Evolutionary conservation across 192 early-diverging fungal species (phyloP).

Genomic region (Haplosporangium gracile): DNA sequence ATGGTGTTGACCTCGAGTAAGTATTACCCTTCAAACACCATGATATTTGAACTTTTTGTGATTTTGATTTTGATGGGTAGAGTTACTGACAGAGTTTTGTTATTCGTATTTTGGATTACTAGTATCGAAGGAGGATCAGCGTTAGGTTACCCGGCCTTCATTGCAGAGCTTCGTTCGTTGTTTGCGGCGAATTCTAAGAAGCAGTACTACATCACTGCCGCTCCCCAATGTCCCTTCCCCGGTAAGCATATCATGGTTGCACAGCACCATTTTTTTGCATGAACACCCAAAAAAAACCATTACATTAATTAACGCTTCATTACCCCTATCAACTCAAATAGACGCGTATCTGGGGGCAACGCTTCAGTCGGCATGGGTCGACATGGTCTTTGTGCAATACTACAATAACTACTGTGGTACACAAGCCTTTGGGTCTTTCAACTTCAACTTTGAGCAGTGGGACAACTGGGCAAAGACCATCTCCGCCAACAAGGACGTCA

Average conservation of each 20-base stretch:
- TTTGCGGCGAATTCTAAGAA: conserved; percentile 61
- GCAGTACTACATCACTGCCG: conserved; percentile 73
- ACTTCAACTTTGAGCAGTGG: conserved; percentile 85
- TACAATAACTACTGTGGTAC: conserved; percentile 86
- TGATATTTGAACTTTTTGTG: no score
- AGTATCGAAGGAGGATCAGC: conserved; percentile 78
- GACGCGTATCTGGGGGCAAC: conserved; percentile 72
- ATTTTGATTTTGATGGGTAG: neutral
- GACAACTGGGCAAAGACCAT: conserved; percentile 72
- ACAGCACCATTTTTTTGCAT: neutral
- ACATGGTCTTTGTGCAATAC: conserved; percentile 84
- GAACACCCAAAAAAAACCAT: neutral
- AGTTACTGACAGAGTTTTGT: neutral
- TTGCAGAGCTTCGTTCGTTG: conserved; percentile 65
- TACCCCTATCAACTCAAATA: neutral
- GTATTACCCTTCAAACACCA: neutral
- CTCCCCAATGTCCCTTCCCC: conserved; percentile 81
- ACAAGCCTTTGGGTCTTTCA: conserved; percentile 42
- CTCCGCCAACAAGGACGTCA: conserved; percentile 71
- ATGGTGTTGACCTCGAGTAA: conserved; percentile 75
- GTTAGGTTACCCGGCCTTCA: conserved; percentile 71
- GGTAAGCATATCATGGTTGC: conserved; percentile 21
- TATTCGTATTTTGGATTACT: conserved; percentile 27
- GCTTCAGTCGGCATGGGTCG: conserved; percentile 71
- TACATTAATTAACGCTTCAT: no score